Percentiles rank a stretch among this genome's conserved stretches.
Evolutionary conservation across 192 early-diverging fungal species (phyloP).

Genomic region (Rhizophagus sp.): DNA sequence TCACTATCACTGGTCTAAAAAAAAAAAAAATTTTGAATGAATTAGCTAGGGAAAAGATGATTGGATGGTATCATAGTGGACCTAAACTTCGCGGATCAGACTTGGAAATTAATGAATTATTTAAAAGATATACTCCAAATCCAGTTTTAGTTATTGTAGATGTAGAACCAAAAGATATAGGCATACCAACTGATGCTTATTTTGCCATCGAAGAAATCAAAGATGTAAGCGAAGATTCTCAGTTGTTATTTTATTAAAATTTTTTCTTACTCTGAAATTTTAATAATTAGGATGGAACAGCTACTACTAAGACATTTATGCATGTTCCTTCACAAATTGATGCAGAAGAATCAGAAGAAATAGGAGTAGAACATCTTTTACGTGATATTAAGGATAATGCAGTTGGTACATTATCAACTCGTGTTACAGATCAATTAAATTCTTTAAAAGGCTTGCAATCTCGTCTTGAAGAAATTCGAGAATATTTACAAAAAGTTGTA

Average conservation of each 20-base stretch:
- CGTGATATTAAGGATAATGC: slow-evolving; percentile 98
- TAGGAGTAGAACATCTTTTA: slow-evolving; percentile 97
- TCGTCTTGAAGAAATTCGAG: slow-evolving; percentile 83
- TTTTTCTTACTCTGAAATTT: slow-evolving; percentile 30
- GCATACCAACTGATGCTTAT: slow-evolving; percentile 96
- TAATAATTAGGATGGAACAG: slow-evolving; percentile 83
- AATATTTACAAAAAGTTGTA: slow-evolving; percentile 88
- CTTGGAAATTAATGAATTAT: slow-evolving; percentile 97
- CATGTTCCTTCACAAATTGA: slow-evolving; percentile 95
- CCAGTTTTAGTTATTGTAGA: slow-evolving; percentile 97
- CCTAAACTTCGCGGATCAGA: slow-evolving; percentile 96
- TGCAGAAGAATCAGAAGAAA: slow-evolving; percentile 99
- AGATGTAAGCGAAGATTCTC: slow-evolving; percentile 64
- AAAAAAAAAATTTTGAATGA: background rate
- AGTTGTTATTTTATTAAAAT: slow-evolving; percentile 2
- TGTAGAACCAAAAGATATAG: slow-evolving; percentile 90
- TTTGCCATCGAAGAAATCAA: slow-evolving; percentile 98
- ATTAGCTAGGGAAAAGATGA: slow-evolving; percentile 88
- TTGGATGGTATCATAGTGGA: slow-evolving; percentile 99
- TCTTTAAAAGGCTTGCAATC: slow-evolving; percentile 88
- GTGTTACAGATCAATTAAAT: slow-evolving; percentile 87
- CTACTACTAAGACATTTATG: slow-evolving; percentile 95
- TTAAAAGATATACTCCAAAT: slow-evolving; percentile 93
- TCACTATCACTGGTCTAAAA: background rate
- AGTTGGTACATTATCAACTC: slow-evolving; percentile 93